Evolutionary conservation across 2,329 filamentous ascomycete species (phyloP).

Genomic region (Epichloe brachyelytri): DNA sequence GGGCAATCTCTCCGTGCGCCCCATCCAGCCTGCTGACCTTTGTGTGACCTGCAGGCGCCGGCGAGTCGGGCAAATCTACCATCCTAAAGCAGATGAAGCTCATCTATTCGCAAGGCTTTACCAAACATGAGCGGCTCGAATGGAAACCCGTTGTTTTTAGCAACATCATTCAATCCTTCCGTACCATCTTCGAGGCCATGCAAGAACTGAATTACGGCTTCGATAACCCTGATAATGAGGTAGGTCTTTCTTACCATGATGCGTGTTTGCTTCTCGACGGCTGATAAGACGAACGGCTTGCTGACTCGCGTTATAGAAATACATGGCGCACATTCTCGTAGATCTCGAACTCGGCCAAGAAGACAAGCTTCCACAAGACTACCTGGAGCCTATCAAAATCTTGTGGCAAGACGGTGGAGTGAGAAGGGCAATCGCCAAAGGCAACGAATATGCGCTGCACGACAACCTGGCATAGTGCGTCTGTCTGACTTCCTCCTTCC

Average conservation of each 20-base stretch:
- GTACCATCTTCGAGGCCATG: constrained; percentile 85
- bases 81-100: constrained; percentile 99
- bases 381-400: constrained; percentile 66
- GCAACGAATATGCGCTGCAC: constrained; percentile 92
- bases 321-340: constrained; percentile 63
- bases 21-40: background rate
- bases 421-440: constrained; percentile 76
- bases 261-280: constrained; percentile 11
- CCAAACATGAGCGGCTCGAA: constrained; percentile 77
- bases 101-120: constrained; percentile 89
- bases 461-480: constrained; percentile 90
- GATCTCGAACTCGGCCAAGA: constrained; percentile 74
- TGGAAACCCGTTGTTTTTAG: constrained; percentile 93
- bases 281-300: background rate
- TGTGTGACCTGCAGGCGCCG: constrained; percentile 54
- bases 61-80: constrained; percentile 83
- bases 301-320: constrained; percentile 39
- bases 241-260: constrained; percentile 29
- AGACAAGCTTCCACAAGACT: constrained; percentile 67
- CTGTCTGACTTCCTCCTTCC: constrained; percentile 20
- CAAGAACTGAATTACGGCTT: constrained; percentile 69
- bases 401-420: constrained; percentile 80
- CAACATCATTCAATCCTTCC: constrained; percentile 87
- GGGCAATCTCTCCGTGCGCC: background rate
- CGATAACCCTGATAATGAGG: constrained; percentile 66